Evolutionary conservation across 2,329 filamentous ascomycete genomes (phyloP).

Genomic region (Cladophialophora yegresii): DNA sequence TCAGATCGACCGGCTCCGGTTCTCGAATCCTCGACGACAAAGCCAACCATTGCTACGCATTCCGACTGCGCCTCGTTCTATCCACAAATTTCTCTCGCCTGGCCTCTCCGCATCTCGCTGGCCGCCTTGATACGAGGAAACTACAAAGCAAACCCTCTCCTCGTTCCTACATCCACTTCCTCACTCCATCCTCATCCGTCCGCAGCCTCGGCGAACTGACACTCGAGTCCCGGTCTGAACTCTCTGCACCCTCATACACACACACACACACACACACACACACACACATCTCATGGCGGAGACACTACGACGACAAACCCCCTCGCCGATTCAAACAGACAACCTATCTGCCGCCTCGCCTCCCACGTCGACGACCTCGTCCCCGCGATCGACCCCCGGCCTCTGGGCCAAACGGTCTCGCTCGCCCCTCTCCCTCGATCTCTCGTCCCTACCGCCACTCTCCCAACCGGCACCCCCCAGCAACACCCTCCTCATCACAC

Average conservation of each 20-base stretch:
- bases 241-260: not conserved
- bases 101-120: conserved; percentile 8
- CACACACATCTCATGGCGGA: too few species aligned
- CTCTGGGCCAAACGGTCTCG: conserved; percentile 33
- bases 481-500: conserved; percentile 55
- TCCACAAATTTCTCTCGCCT: conserved; percentile 16
- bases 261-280: too few species aligned
- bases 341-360: conserved; percentile 28
- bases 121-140: not conserved
- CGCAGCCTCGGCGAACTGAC: not conserved
- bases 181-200: not conserved
- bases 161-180: not conserved
- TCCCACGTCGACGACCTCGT: conserved; percentile 38
- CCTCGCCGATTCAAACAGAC: conserved; percentile 26
- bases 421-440: conserved; percentile 48
- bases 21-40: conserved; percentile 22
- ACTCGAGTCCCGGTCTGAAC: not conserved
- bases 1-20: conserved; percentile 15
- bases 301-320: conserved; percentile 9
- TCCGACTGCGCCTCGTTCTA: conserved; percentile 25
- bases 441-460: conserved; percentile 50
- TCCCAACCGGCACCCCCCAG: conserved; percentile 50
- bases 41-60: conserved; percentile 7
- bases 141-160: conserved; percentile 2
- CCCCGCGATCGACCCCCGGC: conserved; percentile 36